Base-by-base conservation (phyloP, 2,329 filamentous ascomycete species). In the Penicillium sp. region DNA sequence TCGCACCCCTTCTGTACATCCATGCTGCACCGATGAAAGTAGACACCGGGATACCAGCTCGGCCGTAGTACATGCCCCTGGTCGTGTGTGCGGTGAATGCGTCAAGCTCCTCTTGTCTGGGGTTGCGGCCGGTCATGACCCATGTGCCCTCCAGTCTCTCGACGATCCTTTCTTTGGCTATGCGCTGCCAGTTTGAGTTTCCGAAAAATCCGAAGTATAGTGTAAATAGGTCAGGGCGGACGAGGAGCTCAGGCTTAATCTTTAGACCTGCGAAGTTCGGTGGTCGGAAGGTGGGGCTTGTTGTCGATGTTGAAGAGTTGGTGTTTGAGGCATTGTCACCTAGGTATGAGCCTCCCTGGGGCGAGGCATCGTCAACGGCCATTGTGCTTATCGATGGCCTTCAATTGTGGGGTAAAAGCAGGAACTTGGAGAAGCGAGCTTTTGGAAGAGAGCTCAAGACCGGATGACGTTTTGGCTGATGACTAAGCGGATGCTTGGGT, bases 81-180 rank as follows among this genome's bases (percentile, higher is more conserved):
- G 68, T 65, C 48, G 51, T 39, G 43, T 63, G 58, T n/a, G 59
- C 55, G 21, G 69, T 64, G 35, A 73, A 62, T 21, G 67, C 68
- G 58, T 76, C 73, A 23, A 75, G 46, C 52, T 76, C 74, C 9
- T 69, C 65, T 54, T 76, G 74, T 2, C 70, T 73, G 3, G 66
- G 66, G 7, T 54, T 23, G 10, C 74, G 69, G 26, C 67, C 63
- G 1, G 69, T 55, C 5, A 69, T 10, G 19, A 67, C 57, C 21
- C 63, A 63, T 16, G 53, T 56, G 11, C 62, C 60, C 16, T 69
- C 66, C 2, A 72, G 52, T 8, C 67, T 65, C 2, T 61, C 35
- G 5, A 29, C 39, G 10, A 63, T 58, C 16, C 16, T 33, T 0
- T 19, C 13, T 14, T 45, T 54, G 1, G 62, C 50, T 25, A 35